phyloP scores from a whole-genome alignment of 768 basidiomycete species.

The Tricholoma hemisulphureum region DNA sequence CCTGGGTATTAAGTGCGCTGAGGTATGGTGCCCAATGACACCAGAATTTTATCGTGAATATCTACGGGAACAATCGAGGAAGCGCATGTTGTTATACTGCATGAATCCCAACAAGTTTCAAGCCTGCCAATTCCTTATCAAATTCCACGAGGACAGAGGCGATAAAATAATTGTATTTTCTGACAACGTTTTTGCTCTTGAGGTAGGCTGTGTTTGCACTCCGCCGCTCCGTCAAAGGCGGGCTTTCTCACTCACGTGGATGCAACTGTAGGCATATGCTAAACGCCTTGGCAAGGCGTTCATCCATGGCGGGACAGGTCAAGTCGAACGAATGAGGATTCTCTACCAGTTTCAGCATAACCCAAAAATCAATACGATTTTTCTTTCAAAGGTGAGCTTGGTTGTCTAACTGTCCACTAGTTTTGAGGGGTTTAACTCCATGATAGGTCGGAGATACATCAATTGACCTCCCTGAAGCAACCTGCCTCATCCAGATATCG shows the following conservation, averaged over 20 bases:
- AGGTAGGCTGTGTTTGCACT: conserved; percentile 59
- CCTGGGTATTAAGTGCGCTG: conserved; percentile 71
- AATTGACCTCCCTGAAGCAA: conserved; percentile 98
- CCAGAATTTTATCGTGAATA: conserved; percentile 99
- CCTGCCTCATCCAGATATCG: conserved; percentile 98
- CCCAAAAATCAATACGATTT: conserved; percentile 95
- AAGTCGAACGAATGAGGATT: conserved; percentile 94
- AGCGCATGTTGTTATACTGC: conserved; percentile 95
- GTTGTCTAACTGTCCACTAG: conserved; percentile 7
- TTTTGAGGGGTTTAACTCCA: background rate
- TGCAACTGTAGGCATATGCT: conserved; percentile 70
- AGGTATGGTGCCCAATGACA: conserved; percentile 99
- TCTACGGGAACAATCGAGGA: conserved; percentile 85
- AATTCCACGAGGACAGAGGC: conserved; percentile 95
- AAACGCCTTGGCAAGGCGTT: conserved; percentile 91
- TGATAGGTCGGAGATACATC: conserved; percentile 95
- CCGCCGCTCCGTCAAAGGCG: background rate
- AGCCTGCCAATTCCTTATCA: conserved; percentile 97
- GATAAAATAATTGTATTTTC: conserved; percentile 99
- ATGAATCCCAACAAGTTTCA: conserved; percentile 99
- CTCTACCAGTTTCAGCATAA: conserved; percentile 94
- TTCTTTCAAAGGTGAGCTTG: conserved; percentile 82
- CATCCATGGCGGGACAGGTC: conserved; percentile 94
- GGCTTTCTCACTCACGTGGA: background rate
- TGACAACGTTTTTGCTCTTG: conserved; percentile 95